phyloP scores from a whole-genome alignment of 306 rosid genomes.

The Adenanthera pavonina region DNA sequence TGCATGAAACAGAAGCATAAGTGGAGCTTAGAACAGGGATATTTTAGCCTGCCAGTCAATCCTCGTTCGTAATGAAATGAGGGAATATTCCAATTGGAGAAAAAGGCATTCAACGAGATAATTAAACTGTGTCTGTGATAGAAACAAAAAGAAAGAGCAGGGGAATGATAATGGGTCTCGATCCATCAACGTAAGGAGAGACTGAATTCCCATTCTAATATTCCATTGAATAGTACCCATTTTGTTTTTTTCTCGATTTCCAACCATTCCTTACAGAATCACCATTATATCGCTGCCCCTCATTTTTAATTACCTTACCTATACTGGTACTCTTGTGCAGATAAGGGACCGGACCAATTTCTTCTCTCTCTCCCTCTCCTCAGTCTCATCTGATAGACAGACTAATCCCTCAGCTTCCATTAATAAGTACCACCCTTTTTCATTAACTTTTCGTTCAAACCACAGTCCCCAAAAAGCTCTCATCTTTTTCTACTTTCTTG shows the following conservation, averaged over 20 bases:
- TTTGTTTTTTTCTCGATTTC: conserved; percentile 69
- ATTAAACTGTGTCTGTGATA: conserved; percentile 41
- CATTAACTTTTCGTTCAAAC: conserved; percentile 51
- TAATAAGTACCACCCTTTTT: conserved; percentile 59
- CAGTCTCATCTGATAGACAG: conserved; percentile 42
- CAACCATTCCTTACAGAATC: conserved; percentile 65
- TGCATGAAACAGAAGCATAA: conserved; percentile 27
- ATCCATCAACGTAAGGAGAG: conserved; percentile 53
- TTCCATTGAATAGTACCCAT: conserved; percentile 57
- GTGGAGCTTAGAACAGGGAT: conserved; percentile 44
- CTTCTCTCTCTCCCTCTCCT: conserved; percentile 18
- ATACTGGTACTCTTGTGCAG: conserved; percentile 10
- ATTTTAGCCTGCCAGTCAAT: conserved; percentile 45
- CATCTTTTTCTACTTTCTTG: conserved; percentile 37
- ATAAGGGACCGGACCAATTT: not conserved
- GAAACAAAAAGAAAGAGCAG: conserved; percentile 43
- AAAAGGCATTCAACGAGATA: conserved; percentile 30
- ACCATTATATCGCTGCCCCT: conserved; percentile 46
- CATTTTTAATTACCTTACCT: conserved; percentile 22
- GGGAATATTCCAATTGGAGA: conserved; percentile 57
- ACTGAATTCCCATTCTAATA: conserved; percentile 57
- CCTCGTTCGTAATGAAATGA: conserved; percentile 50
- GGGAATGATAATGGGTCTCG: conserved; percentile 53
- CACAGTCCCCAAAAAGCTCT: conserved; percentile 52
- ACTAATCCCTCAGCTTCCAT: conserved; percentile 34